Conservation (phyloP, 2,329 filamentous ascomycete species). For the Cercospora sp. region DNA sequence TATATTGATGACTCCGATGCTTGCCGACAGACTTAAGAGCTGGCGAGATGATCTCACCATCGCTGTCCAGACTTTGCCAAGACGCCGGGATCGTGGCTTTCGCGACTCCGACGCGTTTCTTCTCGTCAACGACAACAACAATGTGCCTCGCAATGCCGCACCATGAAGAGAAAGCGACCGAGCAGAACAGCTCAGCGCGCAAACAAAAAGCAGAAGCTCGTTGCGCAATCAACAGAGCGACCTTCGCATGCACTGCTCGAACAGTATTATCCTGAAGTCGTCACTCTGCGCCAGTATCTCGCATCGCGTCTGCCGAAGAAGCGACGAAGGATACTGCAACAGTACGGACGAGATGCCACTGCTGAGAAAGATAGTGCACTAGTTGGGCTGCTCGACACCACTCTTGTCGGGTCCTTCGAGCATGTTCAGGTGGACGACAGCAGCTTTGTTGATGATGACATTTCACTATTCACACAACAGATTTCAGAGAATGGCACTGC, state of each 20-base stretch:
- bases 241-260: constrained; percentile 28
- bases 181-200: constrained; percentile 9
- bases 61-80: background rate
- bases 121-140: background rate
- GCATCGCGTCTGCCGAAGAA: constrained; percentile 31
- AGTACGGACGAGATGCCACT: constrained; percentile 26
- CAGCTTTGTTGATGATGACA: constrained; percentile 40
- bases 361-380: constrained; percentile 42
- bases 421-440: constrained; percentile 34
- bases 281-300: constrained; percentile 34
- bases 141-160: background rate
- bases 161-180: constrained; percentile 29
- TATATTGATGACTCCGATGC: constrained; percentile 7
- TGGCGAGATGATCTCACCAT: constrained; percentile 15
- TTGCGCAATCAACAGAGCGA: background rate
- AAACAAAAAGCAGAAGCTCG: constrained; percentile 22
- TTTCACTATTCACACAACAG: constrained; percentile 50
- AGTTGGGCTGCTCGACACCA: constrained; percentile 64
- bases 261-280: constrained; percentile 32
- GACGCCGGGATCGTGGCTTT: background rate
- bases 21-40: background rate
- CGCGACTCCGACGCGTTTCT: constrained; percentile 7
- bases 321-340: constrained; percentile 28
- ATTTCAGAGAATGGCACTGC: constrained; percentile 35
- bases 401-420: constrained; percentile 60